Evolutionary conservation across 352 stramenopile species (phyloP), one percentile per base, ranked within the genome.

Genomic region (Globisporangium sylvaticum): DNA sequence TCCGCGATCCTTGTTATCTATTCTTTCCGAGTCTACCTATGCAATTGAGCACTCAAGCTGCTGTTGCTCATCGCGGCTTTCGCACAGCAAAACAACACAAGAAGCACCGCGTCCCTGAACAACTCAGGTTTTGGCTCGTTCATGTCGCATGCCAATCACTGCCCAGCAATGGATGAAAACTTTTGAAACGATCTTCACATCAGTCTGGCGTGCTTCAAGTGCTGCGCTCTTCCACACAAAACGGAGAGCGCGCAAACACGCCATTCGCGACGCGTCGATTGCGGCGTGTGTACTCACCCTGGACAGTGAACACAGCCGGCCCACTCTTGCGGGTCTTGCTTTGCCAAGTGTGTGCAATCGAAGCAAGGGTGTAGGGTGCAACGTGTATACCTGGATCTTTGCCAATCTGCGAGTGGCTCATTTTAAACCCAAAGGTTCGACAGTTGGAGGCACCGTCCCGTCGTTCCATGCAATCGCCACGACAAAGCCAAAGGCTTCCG

Each of bases 101-200:
- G 22, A 29, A 22, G 24, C 14, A 56, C 27, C 14, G 12, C 24
- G 10, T 2, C 10, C 24, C 12, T 20, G 18, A 24, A 8, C 52
- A 58, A 58, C 52, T 58, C 52, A 58, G 52, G 25, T 57, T 22
- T 14, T 10, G 50, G 22, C 3, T 27, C 20, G 25, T 58, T 34
- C 25, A 58, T 58, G 52, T 58, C 52, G 52, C 52, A 58, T 58
- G 52, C 14, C 52, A 58, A 22, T 58, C 25, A 58, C 14, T 20
- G n/a, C n/a, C n/a, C n/a, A n/a, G n/a, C n/a, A 32, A 31, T 34
- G 18, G 48, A 57, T 8, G 6, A 31, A 58, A 48, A 42, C 56
- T 61, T 61, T 61, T 48, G n/a, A 34, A 62, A 42, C 31, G 3
- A 31, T n/a, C n/a, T n/a, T n/a, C n/a, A n/a, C n/a, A n/a, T n/a